Base-by-base conservation (phyloP, 2,329 filamentous ascomycete species). In the Orbilia brochopaga region DNA sequence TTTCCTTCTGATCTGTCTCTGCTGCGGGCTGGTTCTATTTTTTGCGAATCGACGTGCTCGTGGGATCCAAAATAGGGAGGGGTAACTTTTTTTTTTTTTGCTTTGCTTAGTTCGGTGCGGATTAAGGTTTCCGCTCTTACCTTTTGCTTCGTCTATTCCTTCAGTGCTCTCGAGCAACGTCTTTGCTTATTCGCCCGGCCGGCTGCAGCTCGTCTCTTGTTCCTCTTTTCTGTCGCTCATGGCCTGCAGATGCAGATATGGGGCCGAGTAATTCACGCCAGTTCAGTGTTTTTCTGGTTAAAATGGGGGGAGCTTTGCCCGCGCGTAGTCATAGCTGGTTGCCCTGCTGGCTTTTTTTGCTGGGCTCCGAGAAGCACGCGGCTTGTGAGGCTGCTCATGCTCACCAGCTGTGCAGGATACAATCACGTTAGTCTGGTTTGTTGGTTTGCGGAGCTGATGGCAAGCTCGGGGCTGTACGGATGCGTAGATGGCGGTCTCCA, bases 1-100 rank as follows among this genome's bases (percentile, higher is more conserved):
- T 63, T 48, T 63, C 58, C 59, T 69, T 69, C 65, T 69, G 64
- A 62, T 69, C 64, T 69, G 64, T 57, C 42, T 59, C 65, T 69
- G 59, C 50, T 63, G 58, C 58, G 53, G 59, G 44, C 44, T 48
- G 44, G 58, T 69, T 69, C 65, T 69, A 69, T 69, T 69, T 69
- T 69, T 69, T 69, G 65, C 65, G 65, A 69, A 54, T 59, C 37
- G 35, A 40, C 27, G 27, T 53, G 58, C 46, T 61, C 46, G 63
- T 48, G 63, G 63, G 55, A 59, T 59, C 62, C 62, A 54, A 66
- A 55, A 66, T 40, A 55, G 64, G 65, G 65, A 69, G 65, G 65
- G 65, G 65, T 69, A 69, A 21, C 32, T 37, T 69, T 61, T 44
- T 32, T 51, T 42, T 57, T 32, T 19, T 57, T 64, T 19, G 27